Evolutionary conservation across 2,329 filamentous ascomycete species (phyloP).

Genomic region (Pseudogymnoascus sp.): DNA sequence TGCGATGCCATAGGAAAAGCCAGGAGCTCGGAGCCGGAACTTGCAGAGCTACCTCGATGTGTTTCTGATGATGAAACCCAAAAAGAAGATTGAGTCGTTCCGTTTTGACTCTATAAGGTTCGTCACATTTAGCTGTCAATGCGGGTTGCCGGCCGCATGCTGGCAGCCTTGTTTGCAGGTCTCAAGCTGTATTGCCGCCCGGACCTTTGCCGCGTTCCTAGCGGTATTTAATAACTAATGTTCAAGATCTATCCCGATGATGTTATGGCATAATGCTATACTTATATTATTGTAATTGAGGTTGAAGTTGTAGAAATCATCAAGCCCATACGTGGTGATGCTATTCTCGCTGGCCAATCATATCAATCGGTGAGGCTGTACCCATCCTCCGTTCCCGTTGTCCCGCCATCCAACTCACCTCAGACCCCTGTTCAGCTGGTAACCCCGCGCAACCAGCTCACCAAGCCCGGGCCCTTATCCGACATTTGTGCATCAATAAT

Average conservation of each 20-base stretch:
- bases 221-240: neutral
- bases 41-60: too few relatives aligned
- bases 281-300: neutral
- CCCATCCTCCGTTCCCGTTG: conserved; percentile 5
- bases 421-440: neutral
- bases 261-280: neutral
- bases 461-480: neutral
- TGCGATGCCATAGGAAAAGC: too few relatives aligned
- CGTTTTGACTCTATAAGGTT: neutral
- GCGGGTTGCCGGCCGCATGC: neutral
- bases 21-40: too few relatives aligned
- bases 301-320: neutral
- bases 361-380: neutral
- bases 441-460: conserved; percentile 9
- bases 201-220: neutral
- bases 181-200: neutral
- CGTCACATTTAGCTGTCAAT: neutral
- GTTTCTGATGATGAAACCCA: too few relatives aligned
- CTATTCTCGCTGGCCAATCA: neutral
- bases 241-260: neutral
- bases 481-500: conserved; percentile 7
- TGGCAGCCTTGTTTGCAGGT: neutral
- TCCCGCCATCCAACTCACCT: conserved; percentile 5
- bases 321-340: neutral
- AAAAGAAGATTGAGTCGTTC: too few relatives aligned